phyloP scores from a whole-genome alignment of 176 grass and related monocot genomes.

The Aegilops tauschii region DNA sequence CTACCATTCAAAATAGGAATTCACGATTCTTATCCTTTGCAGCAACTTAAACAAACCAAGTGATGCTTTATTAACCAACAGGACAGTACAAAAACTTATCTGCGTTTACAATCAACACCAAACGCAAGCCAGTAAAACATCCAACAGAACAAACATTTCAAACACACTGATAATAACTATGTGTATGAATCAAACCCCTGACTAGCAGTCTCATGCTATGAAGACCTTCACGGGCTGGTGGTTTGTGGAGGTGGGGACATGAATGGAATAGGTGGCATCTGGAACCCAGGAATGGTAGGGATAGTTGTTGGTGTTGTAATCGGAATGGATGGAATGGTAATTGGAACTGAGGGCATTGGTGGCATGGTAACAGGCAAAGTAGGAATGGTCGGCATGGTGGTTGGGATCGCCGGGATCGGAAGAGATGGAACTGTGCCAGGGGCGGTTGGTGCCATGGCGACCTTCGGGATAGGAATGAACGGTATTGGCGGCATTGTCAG shows the following conservation, averaged over 20 bases:
- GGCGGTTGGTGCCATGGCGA: constrained; percentile 34
- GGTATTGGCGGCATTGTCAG: constrained; percentile 38
- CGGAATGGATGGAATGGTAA: constrained; percentile 39
- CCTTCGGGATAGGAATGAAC: constrained; percentile 49
- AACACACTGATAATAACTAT: constrained; percentile 27
- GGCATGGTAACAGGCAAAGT: constrained; percentile 41
- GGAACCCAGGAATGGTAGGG: constrained; percentile 51
- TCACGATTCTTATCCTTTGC: not conserved
- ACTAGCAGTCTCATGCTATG: constrained; percentile 19
- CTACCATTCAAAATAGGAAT: not conserved
- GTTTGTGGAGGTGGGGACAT: constrained; percentile 43
- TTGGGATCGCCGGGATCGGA: constrained; percentile 26
- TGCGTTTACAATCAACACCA: constrained; percentile 37
- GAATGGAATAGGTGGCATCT: constrained; percentile 58
- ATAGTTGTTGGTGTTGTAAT: constrained; percentile 46
- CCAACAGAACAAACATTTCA: constrained; percentile 27
- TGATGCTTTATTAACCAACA: constrained; percentile 33
- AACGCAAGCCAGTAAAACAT: constrained; percentile 32
- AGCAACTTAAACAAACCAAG: not conserved
- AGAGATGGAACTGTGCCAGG: constrained; percentile 43
- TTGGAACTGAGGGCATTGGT: constrained; percentile 51
- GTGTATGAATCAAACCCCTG: constrained; percentile 8
- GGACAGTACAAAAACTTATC: constrained; percentile 33
- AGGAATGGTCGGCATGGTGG: constrained; percentile 44
- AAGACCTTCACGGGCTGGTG: constrained; percentile 42